Base-by-base conservation (phyloP, 352 stramenopile genomes). In the Phytophthora meadii region DNA sequence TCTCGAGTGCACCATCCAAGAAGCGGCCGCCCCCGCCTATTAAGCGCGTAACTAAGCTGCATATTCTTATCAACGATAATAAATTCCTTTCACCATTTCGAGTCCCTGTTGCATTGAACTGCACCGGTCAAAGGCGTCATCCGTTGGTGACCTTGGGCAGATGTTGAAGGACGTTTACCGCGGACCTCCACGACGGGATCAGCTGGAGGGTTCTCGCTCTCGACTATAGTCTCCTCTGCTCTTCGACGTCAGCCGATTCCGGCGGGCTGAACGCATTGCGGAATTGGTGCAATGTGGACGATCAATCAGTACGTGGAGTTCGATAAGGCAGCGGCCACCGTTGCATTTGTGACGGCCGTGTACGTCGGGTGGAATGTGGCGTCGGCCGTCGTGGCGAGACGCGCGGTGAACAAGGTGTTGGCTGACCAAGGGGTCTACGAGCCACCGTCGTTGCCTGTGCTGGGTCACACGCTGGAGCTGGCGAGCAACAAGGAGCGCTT, bases 381-480 rank as follows among this genome's bases (percentile, higher is more conserved):
- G 59, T 68, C 44, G 15, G 24, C 28, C 15, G 27, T 61, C 27
- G 41, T 27, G 30, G 30, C 1, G 8, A 12, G 30, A 36, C 30
- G 30, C 30, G 39, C 52, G 2, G 39, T 70, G 44, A 60, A 58
- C 36, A 32, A 42, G 19, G 61, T 51, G 25, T 46, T 68, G 5
- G 46, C 44, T 4, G 53, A 61, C 15, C 65, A 72, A 37, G 58
- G 49, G 14, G 24, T 72, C 17, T 53, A 68, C 34, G 46, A 53
- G 9, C 65, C 65, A 34, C 28, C 56, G n/a, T 74, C 68, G 51
- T 44, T 72, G 15, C 70, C 70, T n/a, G 42, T 77, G 53, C 32
- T 77, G 24, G 70, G 70, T 40, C 72, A 66, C 37, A 66, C 62
- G n/a, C 48, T 79, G 17, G 67, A 76, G 28, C 17, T 78, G 53